These are phyloP conservation scores for Cinnamomum chago DNA, from an alignment of 164 flowering plant species.

Conservation along the genomic window DNA sequence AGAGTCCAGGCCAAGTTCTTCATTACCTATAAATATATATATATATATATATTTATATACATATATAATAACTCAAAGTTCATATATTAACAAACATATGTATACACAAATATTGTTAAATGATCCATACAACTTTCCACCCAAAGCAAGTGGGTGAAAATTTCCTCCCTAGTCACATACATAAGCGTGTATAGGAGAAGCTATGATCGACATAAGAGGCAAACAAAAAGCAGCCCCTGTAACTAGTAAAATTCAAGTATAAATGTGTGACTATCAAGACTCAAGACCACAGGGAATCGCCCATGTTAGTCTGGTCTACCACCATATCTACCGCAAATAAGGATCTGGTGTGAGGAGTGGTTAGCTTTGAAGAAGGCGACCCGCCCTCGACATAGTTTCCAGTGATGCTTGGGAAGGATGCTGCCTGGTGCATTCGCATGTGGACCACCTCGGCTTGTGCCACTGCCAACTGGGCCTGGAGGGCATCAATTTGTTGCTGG, in stretches of 20 bases:
- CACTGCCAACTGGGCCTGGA: constrained; percentile 63
- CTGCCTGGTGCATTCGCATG: constrained; percentile 45
- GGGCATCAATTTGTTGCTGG: constrained; percentile 59
- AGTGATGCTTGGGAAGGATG: constrained; percentile 10
- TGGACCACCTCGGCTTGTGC: constrained; percentile 81
- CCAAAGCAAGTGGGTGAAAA: neutral
- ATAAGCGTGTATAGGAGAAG: neutral
- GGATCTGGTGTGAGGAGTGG: constrained; percentile 28
- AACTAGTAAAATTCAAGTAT: too few species aligned
- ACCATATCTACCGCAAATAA: constrained; percentile 38
- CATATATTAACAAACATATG: neutral
- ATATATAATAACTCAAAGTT: neutral
- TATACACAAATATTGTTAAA: neutral
- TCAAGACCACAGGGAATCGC: constrained; percentile 62
- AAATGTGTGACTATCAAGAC: constrained; percentile 37
- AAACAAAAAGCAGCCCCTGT: neutral
- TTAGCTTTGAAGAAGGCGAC: constrained; percentile 26
- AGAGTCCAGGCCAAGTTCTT: neutral
- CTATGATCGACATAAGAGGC: neutral
- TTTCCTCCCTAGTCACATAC: neutral
- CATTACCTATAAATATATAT: neutral
- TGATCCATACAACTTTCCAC: neutral
- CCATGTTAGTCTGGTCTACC: constrained; percentile 40
- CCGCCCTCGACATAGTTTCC: constrained; percentile 7
- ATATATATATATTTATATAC: too few species aligned